phyloP scores from a whole-genome alignment of 1,139 yeast genomes.

The Hyphopichia pseudoburtonii region DNA sequence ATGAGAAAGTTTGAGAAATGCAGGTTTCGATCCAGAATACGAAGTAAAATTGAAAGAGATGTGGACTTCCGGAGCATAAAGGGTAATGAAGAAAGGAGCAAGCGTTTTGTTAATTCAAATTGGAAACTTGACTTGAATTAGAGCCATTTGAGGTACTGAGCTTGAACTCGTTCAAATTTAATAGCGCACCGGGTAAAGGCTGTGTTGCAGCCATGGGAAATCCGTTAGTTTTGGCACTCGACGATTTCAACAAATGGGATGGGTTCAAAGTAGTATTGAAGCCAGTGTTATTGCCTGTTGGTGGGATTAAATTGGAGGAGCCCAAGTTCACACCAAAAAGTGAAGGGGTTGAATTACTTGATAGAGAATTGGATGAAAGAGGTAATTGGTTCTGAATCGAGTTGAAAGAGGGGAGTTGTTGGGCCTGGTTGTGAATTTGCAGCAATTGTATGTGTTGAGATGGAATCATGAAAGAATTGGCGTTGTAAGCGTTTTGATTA shows the following conservation, averaged over 20 bases:
- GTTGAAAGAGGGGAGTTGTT: conserved; percentile 39
- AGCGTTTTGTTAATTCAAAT: conserved; percentile 63
- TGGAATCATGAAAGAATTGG: conserved; percentile 10
- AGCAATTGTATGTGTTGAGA: conserved; percentile 16
- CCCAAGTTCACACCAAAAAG: conserved; percentile 5
- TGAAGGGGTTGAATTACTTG: conserved; percentile 7
- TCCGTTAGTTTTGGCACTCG: conserved; percentile 5
- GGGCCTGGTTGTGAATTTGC: conserved; percentile 31
- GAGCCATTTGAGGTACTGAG: conserved; percentile 15
- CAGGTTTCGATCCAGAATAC: background rate
- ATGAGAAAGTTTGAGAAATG: too few species aligned
- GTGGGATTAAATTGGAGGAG: conserved; percentile 14
- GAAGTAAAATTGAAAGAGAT: background rate
- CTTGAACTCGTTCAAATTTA: conserved; percentile 8
- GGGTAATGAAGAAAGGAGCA: background rate
- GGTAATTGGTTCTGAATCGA: conserved; percentile 37
- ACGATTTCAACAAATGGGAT: conserved; percentile 20
- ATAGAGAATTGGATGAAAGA: conserved; percentile 17
- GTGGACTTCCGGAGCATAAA: too few species aligned
- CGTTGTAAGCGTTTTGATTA: background rate
- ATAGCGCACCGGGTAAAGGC: background rate
- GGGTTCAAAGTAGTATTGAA: conserved; percentile 24
- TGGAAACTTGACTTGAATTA: conserved; percentile 74
- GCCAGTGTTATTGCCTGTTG: conserved; percentile 12
- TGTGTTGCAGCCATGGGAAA: background rate